Conservation (phyloP, 176 grass and related monocot species). For the Avena eriantha region DNA sequence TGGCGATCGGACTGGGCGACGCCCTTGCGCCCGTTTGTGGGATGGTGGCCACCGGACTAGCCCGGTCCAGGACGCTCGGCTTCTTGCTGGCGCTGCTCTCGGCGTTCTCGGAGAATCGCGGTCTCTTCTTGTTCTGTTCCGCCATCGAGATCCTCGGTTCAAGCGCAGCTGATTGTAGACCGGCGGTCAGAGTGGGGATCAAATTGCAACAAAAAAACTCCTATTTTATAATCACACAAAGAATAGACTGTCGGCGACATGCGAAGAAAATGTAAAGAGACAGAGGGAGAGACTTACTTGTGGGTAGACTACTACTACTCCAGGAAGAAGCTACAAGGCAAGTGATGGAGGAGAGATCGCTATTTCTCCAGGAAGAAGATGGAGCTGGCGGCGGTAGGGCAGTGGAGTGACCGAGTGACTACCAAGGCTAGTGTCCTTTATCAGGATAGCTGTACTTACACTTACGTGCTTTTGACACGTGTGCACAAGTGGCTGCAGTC, state of each 20-base stretch:
- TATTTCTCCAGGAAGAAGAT: background rate
- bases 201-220: background rate
- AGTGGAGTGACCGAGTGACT: background rate
- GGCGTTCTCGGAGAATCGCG: background rate
- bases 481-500: background rate
- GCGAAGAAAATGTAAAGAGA: background rate
- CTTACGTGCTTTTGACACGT: background rate
- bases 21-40: background rate
- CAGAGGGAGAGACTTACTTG: background rate
- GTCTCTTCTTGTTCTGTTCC: slow-evolving; percentile 23
- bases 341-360: background rate
- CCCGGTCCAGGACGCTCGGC: background rate
- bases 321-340: background rate
- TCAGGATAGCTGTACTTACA: background rate
- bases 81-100: background rate
- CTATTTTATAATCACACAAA: background rate
- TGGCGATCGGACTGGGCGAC: background rate
- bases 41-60: slow-evolving; percentile 10
- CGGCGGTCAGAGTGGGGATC: background rate
- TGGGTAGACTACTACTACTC: background rate
- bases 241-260: background rate
- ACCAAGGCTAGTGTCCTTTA: background rate
- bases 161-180: background rate
- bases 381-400: background rate
- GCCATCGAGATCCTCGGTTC: background rate